Base-by-base conservation (phyloP, 2,329 filamentous ascomycete genomes). In the Pezicula carpinea region DNA sequence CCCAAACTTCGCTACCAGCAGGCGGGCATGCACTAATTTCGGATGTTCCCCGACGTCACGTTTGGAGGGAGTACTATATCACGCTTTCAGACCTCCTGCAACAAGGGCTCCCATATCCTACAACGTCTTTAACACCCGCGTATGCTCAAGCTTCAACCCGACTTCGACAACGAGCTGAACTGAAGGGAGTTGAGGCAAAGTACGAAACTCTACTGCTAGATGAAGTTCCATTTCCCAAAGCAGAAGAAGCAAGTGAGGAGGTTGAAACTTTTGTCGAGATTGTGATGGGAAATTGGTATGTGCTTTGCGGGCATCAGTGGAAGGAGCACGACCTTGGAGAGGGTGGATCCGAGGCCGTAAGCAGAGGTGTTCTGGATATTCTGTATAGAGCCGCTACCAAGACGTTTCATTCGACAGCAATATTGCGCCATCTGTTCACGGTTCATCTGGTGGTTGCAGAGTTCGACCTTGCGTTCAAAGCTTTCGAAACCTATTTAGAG, bases 321-420 rank as follows among this genome's bases (percentile, higher is more conserved):
- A 77, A 75, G 35, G 86, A 95, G 53, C 72, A 82, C 45, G 89
- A 96, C 55, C 74, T 96, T 22, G 90, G 89, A 3, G 80, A 85
- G 58, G 89, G 87, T 5, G 91, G 90, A 7, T 87, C 89, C 57
- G 82, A 85, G 60, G 80, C 77, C 18, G 71, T 92, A 15, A 87
- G 87, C 53, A 82, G 85, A 45, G 83, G 83, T 43, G 82, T 95
- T 26, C 77, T 99, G 34, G 91, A 93, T 65, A 87, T 90, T 22
- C 75, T 99, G 6, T 99, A 97, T 66, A 85, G 86, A 33, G 89
- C 91, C 18, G 89, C 92, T 6, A 89, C 87, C 8, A 96, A 93
- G 66, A 96, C 91, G 0, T 99, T 93, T 61, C 93, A 99, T 67
- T 99, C 93, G 1, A 95, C 92, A 1, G 74, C 89, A 8, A 87